Percentiles rank a stretch among this genome's conserved stretches.
Conservation (phyloP, 2,329 filamentous ascomycete species). For the Talaromyces sp. region DNA sequence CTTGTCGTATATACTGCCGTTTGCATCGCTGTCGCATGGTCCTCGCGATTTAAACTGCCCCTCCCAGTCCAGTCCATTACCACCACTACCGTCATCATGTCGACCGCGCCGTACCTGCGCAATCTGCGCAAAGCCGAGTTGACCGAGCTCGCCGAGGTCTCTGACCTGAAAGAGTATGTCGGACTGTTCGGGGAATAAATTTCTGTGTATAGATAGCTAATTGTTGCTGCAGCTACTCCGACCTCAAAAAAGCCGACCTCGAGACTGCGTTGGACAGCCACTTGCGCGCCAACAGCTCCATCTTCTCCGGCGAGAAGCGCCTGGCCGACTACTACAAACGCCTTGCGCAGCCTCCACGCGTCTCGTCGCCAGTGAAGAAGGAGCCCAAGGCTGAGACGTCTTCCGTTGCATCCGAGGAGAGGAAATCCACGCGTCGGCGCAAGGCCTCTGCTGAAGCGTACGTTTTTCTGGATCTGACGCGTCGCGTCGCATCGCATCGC, state of each 20-base stretch:
- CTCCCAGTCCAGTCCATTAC: slow-evolving; percentile 8
- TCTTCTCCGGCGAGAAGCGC: slow-evolving; percentile 58
- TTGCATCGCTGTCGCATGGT: slow-evolving; percentile 41
- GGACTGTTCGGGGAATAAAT: background rate
- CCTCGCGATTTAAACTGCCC: slow-evolving; percentile 38
- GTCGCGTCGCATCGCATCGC: slow-evolving; percentile 8
- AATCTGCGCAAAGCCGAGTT: slow-evolving; percentile 79
- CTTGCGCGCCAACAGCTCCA: slow-evolving; percentile 63
- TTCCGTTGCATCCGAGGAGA: slow-evolving; percentile 19
- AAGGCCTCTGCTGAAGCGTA: slow-evolving; percentile 34
- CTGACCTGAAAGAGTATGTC: slow-evolving; percentile 69
- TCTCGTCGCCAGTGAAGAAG: slow-evolving; percentile 46
- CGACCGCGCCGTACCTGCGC: slow-evolving; percentile 66
- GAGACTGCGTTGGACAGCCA: slow-evolving; percentile 69
- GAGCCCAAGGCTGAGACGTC: slow-evolving; percentile 36
- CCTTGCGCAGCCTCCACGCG: slow-evolving; percentile 30
- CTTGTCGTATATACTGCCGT: background rate
- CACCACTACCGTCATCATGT: slow-evolving; percentile 25
- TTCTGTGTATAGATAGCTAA: no score
- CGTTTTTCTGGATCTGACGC: slow-evolving; percentile 10
- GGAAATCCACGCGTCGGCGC: slow-evolving; percentile 34
- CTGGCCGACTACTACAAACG: slow-evolving; percentile 72
- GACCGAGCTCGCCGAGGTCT: slow-evolving; percentile 64
- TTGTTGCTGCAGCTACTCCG: slow-evolving; percentile 53
- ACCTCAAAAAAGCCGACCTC: slow-evolving; percentile 72